Evolutionary conservation across 176 grass and related monocot genomes (phyloP).

Genomic region (Ananas comosus): DNA sequence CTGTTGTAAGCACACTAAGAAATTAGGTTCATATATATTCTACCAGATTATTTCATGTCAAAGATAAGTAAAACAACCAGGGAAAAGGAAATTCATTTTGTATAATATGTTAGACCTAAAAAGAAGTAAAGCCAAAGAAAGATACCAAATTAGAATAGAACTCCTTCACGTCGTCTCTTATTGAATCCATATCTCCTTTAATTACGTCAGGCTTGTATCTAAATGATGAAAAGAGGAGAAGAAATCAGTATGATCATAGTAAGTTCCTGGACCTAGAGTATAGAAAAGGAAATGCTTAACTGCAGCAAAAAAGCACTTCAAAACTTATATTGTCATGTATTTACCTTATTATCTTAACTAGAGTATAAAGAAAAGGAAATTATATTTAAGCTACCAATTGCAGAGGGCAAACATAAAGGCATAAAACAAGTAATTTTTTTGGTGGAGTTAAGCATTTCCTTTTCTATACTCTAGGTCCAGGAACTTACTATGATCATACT

Average conservation of each 20-base stretch:
- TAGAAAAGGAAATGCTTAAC: neutral
- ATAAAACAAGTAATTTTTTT: too few species aligned
- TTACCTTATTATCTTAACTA: constrained; percentile 5
- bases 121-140: constrained; percentile 3
- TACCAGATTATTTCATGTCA: neutral
- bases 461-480: too few species aligned
- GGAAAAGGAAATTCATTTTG: neutral
- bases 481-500: too few species aligned
- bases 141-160: constrained; percentile 77
- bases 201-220: constrained; percentile 49
- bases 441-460: too few species aligned
- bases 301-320: neutral
- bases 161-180: constrained; percentile 77
- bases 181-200: constrained; percentile 93
- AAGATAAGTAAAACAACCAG: neutral
- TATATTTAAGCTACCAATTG: neutral
- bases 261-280: constrained; percentile 6
- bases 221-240: constrained; percentile 6
- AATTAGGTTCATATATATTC: neutral
- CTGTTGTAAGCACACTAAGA: neutral
- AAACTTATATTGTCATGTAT: neutral
- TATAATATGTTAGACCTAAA: neutral
- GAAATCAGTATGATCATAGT: neutral
- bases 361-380: neutral
- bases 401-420: too few species aligned